Evolutionary conservation across 2,329 filamentous ascomycete species (phyloP).

Genomic region (Arthrinium puccinioides): DNA sequence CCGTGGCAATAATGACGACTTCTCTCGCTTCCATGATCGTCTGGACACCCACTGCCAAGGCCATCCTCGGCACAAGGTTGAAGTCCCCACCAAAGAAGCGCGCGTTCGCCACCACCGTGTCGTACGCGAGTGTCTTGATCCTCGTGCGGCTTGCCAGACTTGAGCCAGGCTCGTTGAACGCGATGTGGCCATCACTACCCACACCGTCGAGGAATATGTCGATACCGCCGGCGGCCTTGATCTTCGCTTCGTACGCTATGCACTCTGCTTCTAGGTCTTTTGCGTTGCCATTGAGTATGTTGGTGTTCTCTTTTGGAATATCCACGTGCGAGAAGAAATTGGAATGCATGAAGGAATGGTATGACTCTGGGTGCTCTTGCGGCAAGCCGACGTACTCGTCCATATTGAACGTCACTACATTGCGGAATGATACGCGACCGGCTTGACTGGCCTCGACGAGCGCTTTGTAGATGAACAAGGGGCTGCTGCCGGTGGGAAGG

Average conservation of each 20-base stretch:
- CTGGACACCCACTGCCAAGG: conserved; percentile 62
- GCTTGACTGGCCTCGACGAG: conserved; percentile 57
- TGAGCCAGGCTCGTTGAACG: conserved; percentile 67
- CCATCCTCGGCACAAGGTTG: conserved; percentile 60
- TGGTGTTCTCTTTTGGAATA: conserved; percentile 46
- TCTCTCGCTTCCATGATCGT: conserved; percentile 65
- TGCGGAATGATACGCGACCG: conserved; percentile 55
- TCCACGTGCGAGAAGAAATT: conserved; percentile 55
- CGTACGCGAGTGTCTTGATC: background rate
- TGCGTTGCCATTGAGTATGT: conserved; percentile 69
- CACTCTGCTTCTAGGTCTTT: conserved; percentile 63
- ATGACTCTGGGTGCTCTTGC: conserved; percentile 67
- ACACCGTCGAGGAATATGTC: conserved; percentile 73
- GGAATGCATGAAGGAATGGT: conserved; percentile 79
- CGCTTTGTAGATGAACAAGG: conserved; percentile 61
- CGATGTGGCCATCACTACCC: conserved; percentile 71
- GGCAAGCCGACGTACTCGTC: conserved; percentile 18
- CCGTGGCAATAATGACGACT: conserved; percentile 67
- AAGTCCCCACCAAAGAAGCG: conserved; percentile 61
- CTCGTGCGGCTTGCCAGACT: background rate
- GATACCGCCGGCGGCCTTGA: conserved; percentile 61
- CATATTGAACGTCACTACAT: conserved; percentile 33
- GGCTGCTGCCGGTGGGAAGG: conserved; percentile 66
- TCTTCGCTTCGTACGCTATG: conserved; percentile 64
- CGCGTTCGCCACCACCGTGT: conserved; percentile 54